Evolutionary conservation across 75 land plant species (phyloP).

Genomic region (Selaginella moellendorffii): DNA sequence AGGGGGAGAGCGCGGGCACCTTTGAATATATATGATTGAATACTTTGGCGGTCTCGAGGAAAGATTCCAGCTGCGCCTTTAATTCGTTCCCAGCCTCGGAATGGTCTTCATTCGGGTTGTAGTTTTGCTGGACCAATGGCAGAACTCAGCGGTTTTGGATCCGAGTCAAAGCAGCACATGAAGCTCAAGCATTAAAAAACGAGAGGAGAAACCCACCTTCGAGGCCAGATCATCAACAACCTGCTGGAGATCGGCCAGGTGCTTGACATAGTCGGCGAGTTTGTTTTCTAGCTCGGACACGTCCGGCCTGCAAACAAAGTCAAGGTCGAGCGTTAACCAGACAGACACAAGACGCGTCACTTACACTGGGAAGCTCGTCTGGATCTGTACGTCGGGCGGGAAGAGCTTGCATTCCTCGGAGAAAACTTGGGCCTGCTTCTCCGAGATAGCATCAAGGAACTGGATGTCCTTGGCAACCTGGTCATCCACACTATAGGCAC

Average conservation of each 20-base stretch:
- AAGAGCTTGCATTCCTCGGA: conserved; percentile 92
- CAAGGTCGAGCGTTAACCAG: too few relatives aligned
- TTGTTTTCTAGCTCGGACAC: conserved; percentile 62
- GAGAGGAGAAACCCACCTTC: conserved; percentile 36
- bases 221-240: conserved; percentile 74
- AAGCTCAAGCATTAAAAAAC: too few relatives aligned
- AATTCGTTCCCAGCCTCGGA: conserved; percentile 52
- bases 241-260: conserved; percentile 49
- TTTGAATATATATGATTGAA: conserved; percentile 83
- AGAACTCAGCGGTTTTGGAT: too few relatives aligned
- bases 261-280: conserved; percentile 60
- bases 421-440: conserved; percentile 83
- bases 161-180: too few relatives aligned
- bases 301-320: conserved; percentile 82
- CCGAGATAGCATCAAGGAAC: conserved; percentile 80
- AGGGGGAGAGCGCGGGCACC: too few relatives aligned
- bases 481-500: conserved; percentile 85
- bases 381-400: conserved; percentile 94
- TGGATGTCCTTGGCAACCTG: conserved; percentile 82
- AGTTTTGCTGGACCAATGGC: conserved; percentile 70
- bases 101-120: conserved; percentile 89
- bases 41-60: conserved; percentile 74
- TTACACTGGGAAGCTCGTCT: conserved; percentile 69
- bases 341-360: conserved; percentile 4
- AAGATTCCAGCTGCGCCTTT: conserved; percentile 52